phyloP scores from a whole-genome alignment of 306 rosid species.

The Benincasa hispida region DNA sequence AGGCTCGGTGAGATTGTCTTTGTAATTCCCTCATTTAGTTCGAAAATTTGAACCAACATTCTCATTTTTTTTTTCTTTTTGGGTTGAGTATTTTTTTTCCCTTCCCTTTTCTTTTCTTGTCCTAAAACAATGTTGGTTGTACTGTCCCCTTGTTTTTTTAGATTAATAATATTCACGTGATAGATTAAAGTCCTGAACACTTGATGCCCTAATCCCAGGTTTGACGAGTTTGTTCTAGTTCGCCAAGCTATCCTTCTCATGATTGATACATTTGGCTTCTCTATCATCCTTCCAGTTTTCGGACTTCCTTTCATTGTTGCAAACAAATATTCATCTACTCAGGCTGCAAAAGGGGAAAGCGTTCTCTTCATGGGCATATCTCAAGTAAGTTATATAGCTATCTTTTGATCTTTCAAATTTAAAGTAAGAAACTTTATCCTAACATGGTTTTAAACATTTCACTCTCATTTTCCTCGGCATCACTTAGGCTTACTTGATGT shows the following conservation, averaged over 20 bases:
- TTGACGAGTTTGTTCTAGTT: slow-evolving; percentile 67
- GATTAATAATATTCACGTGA: background rate
- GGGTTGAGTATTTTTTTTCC: background rate
- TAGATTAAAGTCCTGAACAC: background rate
- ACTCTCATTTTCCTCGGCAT: slow-evolving; percentile 3
- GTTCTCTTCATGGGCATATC: slow-evolving; percentile 38
- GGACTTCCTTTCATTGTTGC: slow-evolving; percentile 77
- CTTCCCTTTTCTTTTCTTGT: background rate
- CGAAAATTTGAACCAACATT: background rate
- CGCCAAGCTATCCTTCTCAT: slow-evolving; percentile 88
- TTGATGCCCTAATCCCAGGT: slow-evolving; percentile 36
- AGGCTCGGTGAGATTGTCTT: background rate
- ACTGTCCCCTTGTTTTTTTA: background rate
- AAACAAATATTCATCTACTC: slow-evolving; percentile 5
- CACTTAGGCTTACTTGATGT: slow-evolving; percentile 55
- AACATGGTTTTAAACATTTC: background rate
- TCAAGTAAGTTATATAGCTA: slow-evolving; percentile 42
- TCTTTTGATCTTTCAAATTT: background rate
- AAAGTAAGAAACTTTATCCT: background rate
- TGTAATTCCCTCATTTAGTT: background rate
- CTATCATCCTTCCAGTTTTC: slow-evolving; percentile 75
- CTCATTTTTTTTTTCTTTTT: background rate
- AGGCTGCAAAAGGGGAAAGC: slow-evolving; percentile 22
- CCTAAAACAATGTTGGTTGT: background rate
- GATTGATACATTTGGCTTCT: slow-evolving; percentile 80